phyloP scores from a whole-genome alignment of 768 basidiomycete genomes.

The Rhodotorula sphaerocarpa region DNA sequence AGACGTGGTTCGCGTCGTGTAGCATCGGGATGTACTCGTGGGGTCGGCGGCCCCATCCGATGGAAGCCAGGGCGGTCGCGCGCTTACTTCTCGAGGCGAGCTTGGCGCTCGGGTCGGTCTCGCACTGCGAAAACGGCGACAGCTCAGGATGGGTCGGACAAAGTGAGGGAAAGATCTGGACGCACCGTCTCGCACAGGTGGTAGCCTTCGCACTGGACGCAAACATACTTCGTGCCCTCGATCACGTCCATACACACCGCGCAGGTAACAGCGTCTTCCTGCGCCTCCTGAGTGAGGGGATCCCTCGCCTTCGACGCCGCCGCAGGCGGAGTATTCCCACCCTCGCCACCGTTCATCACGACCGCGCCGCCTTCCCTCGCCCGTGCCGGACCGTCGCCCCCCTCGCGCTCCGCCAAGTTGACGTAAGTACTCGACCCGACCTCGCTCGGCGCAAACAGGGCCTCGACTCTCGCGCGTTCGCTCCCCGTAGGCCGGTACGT shows the following conservation, averaged over 20 bases:
- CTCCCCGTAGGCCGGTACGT: neutral
- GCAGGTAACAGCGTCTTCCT: neutral
- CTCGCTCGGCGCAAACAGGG: neutral
- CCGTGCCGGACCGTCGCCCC: neutral
- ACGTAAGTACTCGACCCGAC: too few relatives aligned
- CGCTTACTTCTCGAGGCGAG: too few relatives aligned
- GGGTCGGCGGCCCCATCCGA: neutral
- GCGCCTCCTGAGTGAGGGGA: too few relatives aligned
- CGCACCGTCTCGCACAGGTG: neutral
- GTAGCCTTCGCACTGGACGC: constrained; percentile 5
- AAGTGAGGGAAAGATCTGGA: neutral
- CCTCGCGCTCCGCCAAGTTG: too few relatives aligned
- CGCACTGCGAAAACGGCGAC: neutral
- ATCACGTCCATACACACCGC: neutral
- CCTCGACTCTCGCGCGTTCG: neutral
- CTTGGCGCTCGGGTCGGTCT: neutral
- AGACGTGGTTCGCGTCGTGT: constrained; percentile 1
- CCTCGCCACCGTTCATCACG: neutral
- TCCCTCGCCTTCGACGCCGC: neutral
- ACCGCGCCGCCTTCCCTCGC: neutral
- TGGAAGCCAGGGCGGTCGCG: neutral
- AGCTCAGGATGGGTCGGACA: fast-evolving
- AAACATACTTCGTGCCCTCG: neutral
- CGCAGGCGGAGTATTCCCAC: neutral
- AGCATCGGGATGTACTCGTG: neutral